phyloP scores from a whole-genome alignment of 192 early-diverging fungal species.

The Podila epicladia region DNA sequence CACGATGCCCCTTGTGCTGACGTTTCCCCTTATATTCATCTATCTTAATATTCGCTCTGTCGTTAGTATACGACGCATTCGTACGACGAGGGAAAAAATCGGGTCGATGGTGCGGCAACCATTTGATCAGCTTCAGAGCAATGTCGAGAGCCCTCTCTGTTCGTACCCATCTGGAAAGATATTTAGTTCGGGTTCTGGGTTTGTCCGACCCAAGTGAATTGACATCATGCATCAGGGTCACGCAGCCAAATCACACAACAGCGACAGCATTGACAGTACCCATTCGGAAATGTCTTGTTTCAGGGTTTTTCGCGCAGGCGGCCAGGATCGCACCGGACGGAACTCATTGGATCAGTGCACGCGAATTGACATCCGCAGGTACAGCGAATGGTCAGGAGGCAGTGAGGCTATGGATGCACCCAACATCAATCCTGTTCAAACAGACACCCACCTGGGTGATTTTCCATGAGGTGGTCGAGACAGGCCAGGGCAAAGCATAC shows the following conservation, averaged over 20 bases:
- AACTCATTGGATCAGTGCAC: conserved; percentile 70
- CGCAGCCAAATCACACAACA: conserved; percentile 35
- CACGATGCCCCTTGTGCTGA: no score
- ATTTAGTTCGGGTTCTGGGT: conserved; percentile 56
- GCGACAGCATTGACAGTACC: neutral
- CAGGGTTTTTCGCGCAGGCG: conserved; percentile 82
- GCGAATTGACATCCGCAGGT: conserved; percentile 27
- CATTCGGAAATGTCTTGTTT: conserved; percentile 75
- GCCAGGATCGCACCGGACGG: conserved; percentile 75
- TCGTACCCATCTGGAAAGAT: conserved; percentile 88
- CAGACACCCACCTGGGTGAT: conserved; percentile 92
- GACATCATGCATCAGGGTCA: conserved; percentile 45
- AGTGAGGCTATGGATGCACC: conserved; percentile 74
- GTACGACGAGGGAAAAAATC: conserved; percentile 59
- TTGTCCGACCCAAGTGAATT: conserved; percentile 31
- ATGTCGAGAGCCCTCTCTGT: conserved; percentile 87
- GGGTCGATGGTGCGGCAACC: conserved; percentile 88
- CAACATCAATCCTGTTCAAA: conserved; percentile 92
- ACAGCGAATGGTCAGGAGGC: neutral
- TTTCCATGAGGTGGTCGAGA: conserved; percentile 96
- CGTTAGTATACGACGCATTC: conserved; percentile 82
- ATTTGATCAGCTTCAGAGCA: conserved; percentile 76
- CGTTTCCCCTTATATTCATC: no score
- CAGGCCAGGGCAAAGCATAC: conserved; percentile 84
- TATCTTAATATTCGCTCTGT: no score